These are phyloP conservation scores for Knoxia roxburghii DNA, from an alignment of 257 asterid species.

Conservation along the genomic window DNA sequence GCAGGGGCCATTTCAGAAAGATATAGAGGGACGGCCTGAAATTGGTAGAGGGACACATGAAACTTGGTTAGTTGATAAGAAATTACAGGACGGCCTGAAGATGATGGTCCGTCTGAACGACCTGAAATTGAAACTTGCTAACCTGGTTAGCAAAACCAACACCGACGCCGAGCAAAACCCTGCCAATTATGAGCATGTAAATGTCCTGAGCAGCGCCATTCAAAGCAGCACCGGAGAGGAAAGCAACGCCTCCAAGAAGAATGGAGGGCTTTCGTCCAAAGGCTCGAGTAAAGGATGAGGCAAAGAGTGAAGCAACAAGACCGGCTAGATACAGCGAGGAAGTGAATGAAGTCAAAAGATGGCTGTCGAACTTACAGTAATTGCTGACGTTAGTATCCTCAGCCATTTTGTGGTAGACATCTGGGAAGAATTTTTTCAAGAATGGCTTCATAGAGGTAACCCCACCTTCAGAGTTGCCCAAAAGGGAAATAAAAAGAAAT, in stretches of 20 bases:
- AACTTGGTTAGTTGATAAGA: not conserved
- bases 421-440: constrained; percentile 54
- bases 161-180: constrained; percentile 69
- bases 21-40: constrained; percentile 76
- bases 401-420: constrained; percentile 52
- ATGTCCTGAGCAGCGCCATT: constrained; percentile 59
- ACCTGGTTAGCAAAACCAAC: constrained; percentile 87
- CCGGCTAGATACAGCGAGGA: constrained; percentile 79
- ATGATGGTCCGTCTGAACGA: too few relatives aligned
- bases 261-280: constrained; percentile 63
- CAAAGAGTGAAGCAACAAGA: constrained; percentile 57
- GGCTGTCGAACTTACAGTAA: constrained; percentile 74
- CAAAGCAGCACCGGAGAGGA: constrained; percentile 64
- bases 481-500: too few relatives aligned
- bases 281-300: constrained; percentile 45
- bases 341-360: constrained; percentile 60
- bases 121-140: not conserved
- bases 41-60: not conserved
- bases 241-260: constrained; percentile 59
- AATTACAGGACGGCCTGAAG: too few relatives aligned
- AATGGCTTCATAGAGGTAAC: constrained; percentile 84
- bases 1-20: constrained; percentile 94
- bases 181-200: constrained; percentile 60
- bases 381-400: constrained; percentile 52
- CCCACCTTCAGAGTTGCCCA: constrained; percentile 46